Evolutionary conservation across 1,284 basidiomycete genomes (phyloP).

Genomic region (Fomitopsis betulina): DNA sequence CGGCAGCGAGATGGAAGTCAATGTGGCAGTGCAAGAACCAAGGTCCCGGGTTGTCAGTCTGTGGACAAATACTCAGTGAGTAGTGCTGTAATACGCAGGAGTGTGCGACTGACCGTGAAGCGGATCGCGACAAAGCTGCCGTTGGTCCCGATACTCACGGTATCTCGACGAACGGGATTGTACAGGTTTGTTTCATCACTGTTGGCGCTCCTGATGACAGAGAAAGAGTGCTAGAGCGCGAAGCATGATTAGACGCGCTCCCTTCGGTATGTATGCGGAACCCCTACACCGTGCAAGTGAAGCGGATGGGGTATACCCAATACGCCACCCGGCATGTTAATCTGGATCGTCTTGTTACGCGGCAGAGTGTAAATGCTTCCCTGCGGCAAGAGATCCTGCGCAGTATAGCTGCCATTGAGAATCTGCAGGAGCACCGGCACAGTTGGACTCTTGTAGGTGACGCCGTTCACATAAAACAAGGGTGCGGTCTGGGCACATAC

Average conservation of each 20-base stretch:
- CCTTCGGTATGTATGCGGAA: not conserved
- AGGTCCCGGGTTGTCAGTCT: conserved; percentile 27
- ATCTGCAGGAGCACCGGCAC: conserved; percentile 36
- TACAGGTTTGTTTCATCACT: conserved; percentile 28
- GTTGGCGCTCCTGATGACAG: conserved; percentile 18
- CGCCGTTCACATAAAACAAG: conserved; percentile 26
- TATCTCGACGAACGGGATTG: conserved; percentile 31
- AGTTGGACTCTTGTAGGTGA: conserved; percentile 21
- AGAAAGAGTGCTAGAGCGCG: conserved; percentile 17
- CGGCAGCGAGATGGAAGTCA: conserved; percentile 26
- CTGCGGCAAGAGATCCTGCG: conserved; percentile 27
- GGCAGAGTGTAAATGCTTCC: conserved; percentile 30
- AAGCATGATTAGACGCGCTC: not conserved
- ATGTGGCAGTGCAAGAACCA: conserved; percentile 32
- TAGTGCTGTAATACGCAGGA: not conserved
- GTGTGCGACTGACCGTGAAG: conserved; percentile 16
- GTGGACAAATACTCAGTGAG: not conserved
- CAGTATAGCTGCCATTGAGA: conserved; percentile 25
- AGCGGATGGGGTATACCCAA: conserved; percentile 34
- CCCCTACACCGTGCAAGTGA: conserved; percentile 36
- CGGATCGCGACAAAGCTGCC: conserved; percentile 24
- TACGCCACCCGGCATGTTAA: conserved; percentile 29
- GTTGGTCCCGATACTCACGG: conserved; percentile 20
- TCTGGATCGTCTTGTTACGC: conserved; percentile 29
- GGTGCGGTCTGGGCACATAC: conserved; percentile 8